Conservation (phyloP, 495 filamentous ascomycete species). For the Letharia columbiana region DNA sequence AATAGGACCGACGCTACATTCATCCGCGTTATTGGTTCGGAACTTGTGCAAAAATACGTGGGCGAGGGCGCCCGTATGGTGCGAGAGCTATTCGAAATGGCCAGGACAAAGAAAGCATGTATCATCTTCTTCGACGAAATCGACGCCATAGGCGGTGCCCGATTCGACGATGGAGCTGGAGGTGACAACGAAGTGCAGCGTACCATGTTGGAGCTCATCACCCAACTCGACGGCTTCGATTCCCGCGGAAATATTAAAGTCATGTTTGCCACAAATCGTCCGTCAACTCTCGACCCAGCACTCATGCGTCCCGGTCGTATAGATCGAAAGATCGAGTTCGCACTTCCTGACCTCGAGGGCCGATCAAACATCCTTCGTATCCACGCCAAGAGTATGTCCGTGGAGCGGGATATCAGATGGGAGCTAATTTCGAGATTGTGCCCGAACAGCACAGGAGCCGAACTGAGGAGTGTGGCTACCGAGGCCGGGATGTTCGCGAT, state of each 20-base stretch:
- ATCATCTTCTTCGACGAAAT: constrained; percentile 99
- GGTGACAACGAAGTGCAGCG: constrained; percentile 99
- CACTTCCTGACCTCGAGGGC: constrained; percentile 90
- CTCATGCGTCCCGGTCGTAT: constrained; percentile 97
- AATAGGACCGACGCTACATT: constrained; percentile 98
- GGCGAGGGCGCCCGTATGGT: constrained; percentile 98
- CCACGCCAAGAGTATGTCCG: constrained; percentile 99
- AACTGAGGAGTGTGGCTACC: constrained; percentile 92
- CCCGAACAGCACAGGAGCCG: constrained; percentile 93
- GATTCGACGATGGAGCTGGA: constrained; percentile 95
- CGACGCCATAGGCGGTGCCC: constrained; percentile 94
- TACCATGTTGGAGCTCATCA: constrained; percentile 98
- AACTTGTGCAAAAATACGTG: constrained; percentile 97
- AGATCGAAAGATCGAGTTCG: constrained; percentile 98
- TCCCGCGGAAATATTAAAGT: constrained; percentile 98
- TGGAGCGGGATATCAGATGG: constrained; percentile 97
- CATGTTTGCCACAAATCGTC: constrained; percentile 98
- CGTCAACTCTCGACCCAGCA: constrained; percentile 90
- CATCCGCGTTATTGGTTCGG: constrained; percentile 94
- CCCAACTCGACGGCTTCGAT: constrained; percentile 96
- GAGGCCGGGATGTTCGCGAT: constrained; percentile 99
- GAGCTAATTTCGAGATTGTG: constrained; percentile 94
- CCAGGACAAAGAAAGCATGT: constrained; percentile 97
- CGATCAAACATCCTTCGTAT: constrained; percentile 96
- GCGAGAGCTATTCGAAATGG: constrained; percentile 98